A percentile compares a stretch with the other conserved stretches of the same genome.
Evolutionary conservation across 2,329 filamentous ascomycete genomes (phyloP).

Genomic region (Cercospora sp.): DNA sequence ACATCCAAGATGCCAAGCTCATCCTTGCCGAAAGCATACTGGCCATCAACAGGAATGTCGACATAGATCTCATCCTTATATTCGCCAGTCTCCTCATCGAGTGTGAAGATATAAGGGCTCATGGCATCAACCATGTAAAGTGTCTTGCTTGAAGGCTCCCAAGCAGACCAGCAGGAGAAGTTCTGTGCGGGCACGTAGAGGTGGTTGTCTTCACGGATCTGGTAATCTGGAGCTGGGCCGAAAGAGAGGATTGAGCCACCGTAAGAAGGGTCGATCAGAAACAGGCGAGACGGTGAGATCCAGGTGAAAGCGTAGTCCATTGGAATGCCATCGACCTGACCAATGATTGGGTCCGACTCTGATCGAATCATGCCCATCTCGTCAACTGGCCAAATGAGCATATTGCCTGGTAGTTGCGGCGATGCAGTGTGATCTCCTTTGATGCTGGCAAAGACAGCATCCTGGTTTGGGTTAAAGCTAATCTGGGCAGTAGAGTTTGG

Average conservation of each 20-base stretch:
- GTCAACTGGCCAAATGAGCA: background rate
- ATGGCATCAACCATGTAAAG: background rate
- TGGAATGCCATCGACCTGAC: background rate
- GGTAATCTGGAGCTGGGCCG: background rate
- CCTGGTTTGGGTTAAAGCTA: background rate
- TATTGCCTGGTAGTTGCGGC: background rate
- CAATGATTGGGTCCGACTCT: background rate
- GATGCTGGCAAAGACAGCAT: background rate
- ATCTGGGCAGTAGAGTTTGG: background rate
- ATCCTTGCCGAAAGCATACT: background rate
- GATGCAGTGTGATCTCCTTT: background rate
- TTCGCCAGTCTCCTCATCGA: background rate
- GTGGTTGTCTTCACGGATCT: background rate
- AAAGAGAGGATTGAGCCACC: background rate
- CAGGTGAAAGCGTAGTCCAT: background rate
- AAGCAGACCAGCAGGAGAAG: background rate
- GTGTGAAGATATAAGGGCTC: background rate
- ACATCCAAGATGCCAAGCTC: background rate
- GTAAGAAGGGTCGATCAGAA: background rate
- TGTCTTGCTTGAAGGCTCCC: background rate
- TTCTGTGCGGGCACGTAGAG: background rate
- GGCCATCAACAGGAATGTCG: background rate
- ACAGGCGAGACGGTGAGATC: background rate
- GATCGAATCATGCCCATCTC: background rate
- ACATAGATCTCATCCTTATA: background rate